Base-by-base conservation (phyloP, 2,329 filamentous ascomycete species). In the Thelonectria blattea region DNA sequence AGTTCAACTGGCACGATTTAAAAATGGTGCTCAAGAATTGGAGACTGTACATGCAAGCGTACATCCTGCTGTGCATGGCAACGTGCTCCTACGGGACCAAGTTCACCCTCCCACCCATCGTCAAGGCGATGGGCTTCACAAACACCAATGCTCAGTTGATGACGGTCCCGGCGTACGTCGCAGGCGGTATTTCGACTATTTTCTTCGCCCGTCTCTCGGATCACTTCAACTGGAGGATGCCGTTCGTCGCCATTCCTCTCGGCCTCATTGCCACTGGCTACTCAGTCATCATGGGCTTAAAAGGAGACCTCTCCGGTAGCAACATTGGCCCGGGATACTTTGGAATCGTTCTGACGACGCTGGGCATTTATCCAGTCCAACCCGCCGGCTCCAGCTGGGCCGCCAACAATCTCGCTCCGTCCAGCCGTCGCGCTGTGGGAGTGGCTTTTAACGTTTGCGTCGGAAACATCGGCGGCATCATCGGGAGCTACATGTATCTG, bases 121-220 rank as follows among this genome's bases (percentile, higher is more conserved):
- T 65, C 2, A 66, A 70, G 14, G 56, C 67, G 1, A 70, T 71
- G 68, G 68, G 68, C 0, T 71, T 71, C 45, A 61, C 42, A 48
- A 73, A 64, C 30, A 73, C 71, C 8, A 67, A 65, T 15, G 72
- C 72, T 15, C 56, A 73, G 60, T 58, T 74, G 9, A 82, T 85
- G 70, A 85, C 85, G 1, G 83, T 85, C 0, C 84, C 85, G 0
- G 83, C 84, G 0, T 87, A 86, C 59, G 83, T 87, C 1, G 83
- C 82, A 0, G 90, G 87, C 0, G 87, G 87, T 0, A 75, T 89
- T 3, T 66, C 90, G 0, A 91, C 89, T 0, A 78, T 92, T 3
- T 52, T 77, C 0, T 80, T 91, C 24, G 89, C 90, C 2, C 90
- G 81, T 68, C 72, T 88, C 5, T 89, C 89, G 0, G 90, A 93